These are phyloP conservation scores for Globisporangium recalcitrans DNA, from an alignment of 352 stramenopile species.

Conservation along the genomic window DNA sequence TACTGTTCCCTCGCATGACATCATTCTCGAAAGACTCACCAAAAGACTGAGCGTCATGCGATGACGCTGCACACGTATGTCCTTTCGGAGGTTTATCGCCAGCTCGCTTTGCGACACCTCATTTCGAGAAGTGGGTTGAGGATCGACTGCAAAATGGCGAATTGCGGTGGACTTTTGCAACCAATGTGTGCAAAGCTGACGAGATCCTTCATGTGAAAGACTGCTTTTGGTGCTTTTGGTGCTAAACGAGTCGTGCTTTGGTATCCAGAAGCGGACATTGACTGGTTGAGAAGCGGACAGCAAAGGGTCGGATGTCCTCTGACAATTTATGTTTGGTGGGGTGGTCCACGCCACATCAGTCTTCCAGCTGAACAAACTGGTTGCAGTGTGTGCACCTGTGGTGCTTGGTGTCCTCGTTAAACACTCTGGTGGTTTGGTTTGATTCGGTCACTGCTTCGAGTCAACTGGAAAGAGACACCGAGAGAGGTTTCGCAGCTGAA, in stretches of 20 bases:
- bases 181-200: too few species aligned
- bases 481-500: neutral
- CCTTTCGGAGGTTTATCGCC: conserved; percentile 13
- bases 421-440: neutral
- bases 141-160: neutral
- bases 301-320: neutral
- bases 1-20: conserved; percentile 18
- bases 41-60: conserved; percentile 17
- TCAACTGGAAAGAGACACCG: neutral
- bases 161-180: too few species aligned
- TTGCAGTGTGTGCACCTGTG: too few species aligned
- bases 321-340: neutral
- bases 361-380: too few species aligned
- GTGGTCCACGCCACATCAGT: neutral
- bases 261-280: neutral
- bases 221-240: too few species aligned
- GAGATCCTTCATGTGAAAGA: too few species aligned
- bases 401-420: neutral
- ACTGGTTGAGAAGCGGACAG: neutral
- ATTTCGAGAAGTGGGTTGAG: neutral
- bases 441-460: neutral
- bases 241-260: neutral
- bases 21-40: conserved; percentile 12
- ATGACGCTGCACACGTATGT: conserved; percentile 20
- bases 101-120: neutral